Evolutionary conservation across 345 rosid species (phyloP), one percentile per base, ranked within the genome.

Genomic region (Euphorbia tirucalli): DNA sequence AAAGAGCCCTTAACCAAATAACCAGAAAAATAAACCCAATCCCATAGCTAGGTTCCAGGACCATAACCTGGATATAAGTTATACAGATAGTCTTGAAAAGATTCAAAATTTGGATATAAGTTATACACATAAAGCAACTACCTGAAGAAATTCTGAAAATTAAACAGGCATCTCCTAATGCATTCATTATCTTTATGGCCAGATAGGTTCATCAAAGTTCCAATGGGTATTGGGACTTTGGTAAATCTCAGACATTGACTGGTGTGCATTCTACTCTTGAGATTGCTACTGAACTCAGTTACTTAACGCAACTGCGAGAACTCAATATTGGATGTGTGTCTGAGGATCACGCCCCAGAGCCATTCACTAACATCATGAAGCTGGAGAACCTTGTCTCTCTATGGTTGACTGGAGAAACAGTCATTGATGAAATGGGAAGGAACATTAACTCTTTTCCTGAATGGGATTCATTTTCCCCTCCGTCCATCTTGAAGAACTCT

Each of bases 121-220:
- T 1, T 0, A 2, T 46, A 11, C 50, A 46, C 0, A 2, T 1
- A 46, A 19, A 24, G 2, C 10, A 65, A 46, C 19, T 65, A 65
- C 39, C 55, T 11, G n/a, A 2, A 4, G 39, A 65, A 44, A 25
- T 65, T 14, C 16, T 65, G 48, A 18, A 27, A 30, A 70, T 70
- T 46, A 21, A 70, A 5, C 54, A 70, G 73, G 54, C 73, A 70
- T 22, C 65, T 59, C 39, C 19, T 43, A 1, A 43, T 59, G 73
- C 0, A 35, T 7, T 7, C 4, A 35, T 37, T 27, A 56, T 15
- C 35, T 1, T 11, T 7, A 35, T 35, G 39, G 39, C 39, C 39
- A 35, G 3, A 35, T 35, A 7, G 39, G 7, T 35, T 35, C 39
- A 27, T 70, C 27, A 59, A 22, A 27, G 73, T 59, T 19, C 58